Percentiles rank a stretch among this genome's conserved stretches.
phyloP scores from a whole-genome alignment of 1,284 basidiomycete genomes.

The Cryptococcus deneoformans region DNA sequence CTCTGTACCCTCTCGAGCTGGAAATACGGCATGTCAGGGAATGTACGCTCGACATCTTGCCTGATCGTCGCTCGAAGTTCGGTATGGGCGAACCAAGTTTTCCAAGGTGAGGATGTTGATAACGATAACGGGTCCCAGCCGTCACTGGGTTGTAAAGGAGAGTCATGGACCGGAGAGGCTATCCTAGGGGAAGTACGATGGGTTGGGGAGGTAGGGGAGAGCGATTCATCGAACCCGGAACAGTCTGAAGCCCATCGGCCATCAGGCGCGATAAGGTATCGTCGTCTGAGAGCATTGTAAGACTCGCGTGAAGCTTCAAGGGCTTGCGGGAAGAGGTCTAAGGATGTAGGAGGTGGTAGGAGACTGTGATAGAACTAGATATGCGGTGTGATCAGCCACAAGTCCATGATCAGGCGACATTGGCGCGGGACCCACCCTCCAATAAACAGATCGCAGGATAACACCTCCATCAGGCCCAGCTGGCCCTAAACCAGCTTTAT shows the following conservation, averaged over 20 bases:
- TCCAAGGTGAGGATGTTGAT: conserved; percentile 88
- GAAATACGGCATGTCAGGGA: conserved; percentile 89
- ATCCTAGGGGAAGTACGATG: background rate
- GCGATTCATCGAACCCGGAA: conserved; percentile 33
- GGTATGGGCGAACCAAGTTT: conserved; percentile 80
- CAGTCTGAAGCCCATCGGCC: conserved; percentile 52
- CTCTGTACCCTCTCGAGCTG: conserved; percentile 66
- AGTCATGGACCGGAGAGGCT: background rate
- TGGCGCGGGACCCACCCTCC: conserved; percentile 39
- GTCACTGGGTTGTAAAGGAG: conserved; percentile 40
- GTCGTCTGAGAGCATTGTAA: conserved; percentile 45
- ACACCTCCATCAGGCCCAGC: conserved; percentile 35
- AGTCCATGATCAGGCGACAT: background rate
- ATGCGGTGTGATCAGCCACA: background rate
- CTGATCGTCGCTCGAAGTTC: conserved; percentile 81
- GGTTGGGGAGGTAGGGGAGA: background rate
- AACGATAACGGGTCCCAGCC: conserved; percentile 78
- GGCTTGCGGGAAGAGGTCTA: conserved; percentile 33
- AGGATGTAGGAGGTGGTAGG: conserved; percentile 44
- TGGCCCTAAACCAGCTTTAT: conserved; percentile 32
- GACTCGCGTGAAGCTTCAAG: conserved; percentile 27
- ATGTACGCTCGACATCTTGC: conserved; percentile 93
- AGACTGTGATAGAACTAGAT: conserved; percentile 47
- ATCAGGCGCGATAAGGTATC: conserved; percentile 52
- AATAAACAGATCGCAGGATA: conserved; percentile 46